Conservation (phyloP, 768 basidiomycete species). For the Leccinum incarnatum region DNA sequence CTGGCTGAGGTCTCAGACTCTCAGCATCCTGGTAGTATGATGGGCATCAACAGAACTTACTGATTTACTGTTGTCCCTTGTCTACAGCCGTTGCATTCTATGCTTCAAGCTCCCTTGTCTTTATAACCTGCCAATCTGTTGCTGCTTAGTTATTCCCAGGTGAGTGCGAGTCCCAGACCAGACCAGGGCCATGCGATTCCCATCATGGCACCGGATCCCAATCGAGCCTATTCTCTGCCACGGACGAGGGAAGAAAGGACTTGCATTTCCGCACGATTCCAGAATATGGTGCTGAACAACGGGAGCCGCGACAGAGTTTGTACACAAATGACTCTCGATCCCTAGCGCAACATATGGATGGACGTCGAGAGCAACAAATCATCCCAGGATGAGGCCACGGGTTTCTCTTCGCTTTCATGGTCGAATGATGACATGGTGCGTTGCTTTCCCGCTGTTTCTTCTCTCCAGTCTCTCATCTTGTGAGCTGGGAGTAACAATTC, state of each 20-base stretch:
- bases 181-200: no score
- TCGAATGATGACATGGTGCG: not conserved
- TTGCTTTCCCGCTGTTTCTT: not conserved
- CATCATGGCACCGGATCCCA: not conserved
- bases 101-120: not conserved
- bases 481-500: not conserved
- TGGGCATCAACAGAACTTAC: not conserved
- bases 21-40: no score
- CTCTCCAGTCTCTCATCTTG: not conserved
- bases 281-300: no score
- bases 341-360: no score
- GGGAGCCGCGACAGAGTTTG: no score
- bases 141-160: not conserved
- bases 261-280: no score
- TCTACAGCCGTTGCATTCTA: not conserved
- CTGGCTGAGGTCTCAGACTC: no score
- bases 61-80: not conserved
- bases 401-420: not conserved
- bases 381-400: no score
- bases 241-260: no score
- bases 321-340: no score
- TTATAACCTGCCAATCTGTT: not conserved
- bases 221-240: not conserved
- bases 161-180: not conserved
- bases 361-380: no score